Evolutionary conservation across 2,329 filamentous ascomycete genomes (phyloP).

Genomic region (Colletotrichum lupini): DNA sequence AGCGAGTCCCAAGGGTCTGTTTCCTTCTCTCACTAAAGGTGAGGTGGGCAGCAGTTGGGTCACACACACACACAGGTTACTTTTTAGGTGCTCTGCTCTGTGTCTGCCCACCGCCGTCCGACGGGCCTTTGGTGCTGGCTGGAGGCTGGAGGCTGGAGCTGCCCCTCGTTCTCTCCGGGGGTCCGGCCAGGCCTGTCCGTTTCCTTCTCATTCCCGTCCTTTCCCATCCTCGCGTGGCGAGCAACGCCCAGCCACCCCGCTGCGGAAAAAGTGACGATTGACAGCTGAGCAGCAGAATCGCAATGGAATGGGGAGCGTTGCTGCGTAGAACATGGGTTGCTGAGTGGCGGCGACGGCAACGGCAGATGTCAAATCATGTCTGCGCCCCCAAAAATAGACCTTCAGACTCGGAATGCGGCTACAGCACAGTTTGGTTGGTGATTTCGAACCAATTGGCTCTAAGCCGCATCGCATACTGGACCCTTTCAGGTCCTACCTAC

Average conservation of each 20-base stretch:
- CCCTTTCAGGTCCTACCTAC: background rate
- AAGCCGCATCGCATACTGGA: background rate
- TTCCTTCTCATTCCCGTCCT: background rate
- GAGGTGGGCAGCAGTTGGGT: background rate
- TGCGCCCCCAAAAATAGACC: constrained; percentile 19
- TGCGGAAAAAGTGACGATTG: constrained; percentile 21
- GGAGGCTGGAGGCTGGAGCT: constrained; percentile 20
- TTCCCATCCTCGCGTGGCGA: background rate
- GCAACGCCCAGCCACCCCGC: background rate
- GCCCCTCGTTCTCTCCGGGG: background rate
- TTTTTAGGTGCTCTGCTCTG: background rate
- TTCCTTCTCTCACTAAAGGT: background rate
- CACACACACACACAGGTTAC: background rate
- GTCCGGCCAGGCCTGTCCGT: background rate
- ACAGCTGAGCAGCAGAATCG: background rate
- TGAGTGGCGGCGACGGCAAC: constrained; percentile 4
- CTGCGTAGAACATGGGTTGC: background rate
- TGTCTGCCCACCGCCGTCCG: background rate
- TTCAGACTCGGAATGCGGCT: background rate
- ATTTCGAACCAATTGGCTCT: background rate
- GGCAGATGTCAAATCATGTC: background rate
- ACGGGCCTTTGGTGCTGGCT: background rate
- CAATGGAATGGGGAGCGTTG: background rate
- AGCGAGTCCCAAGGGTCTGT: background rate
- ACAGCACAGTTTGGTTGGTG: background rate